A percentile compares a stretch with the other conserved stretches of the same genome.
phyloP scores from a whole-genome alignment of 78 protist genomes.

The Dictyostelium firmibasis region DNA sequence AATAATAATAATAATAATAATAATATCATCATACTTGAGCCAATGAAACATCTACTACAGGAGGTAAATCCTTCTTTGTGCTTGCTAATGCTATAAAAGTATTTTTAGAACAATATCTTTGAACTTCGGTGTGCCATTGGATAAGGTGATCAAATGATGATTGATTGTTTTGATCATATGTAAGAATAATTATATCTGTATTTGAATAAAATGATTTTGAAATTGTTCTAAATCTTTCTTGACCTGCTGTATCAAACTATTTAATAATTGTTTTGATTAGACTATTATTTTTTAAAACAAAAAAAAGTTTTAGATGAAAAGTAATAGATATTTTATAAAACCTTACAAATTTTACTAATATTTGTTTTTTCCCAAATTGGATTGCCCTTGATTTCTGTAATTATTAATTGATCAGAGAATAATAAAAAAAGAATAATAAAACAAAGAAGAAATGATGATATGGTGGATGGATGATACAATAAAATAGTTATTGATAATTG shows the following conservation, averaged over 20 bases:
- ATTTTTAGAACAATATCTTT: constrained; percentile 44
- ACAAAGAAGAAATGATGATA: not conserved
- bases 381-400: constrained; percentile 69
- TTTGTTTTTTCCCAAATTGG: constrained; percentile 68
- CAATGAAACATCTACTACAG: not conserved
- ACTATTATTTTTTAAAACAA: not conserved
- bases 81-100: constrained; percentile 32
- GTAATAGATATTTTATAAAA: not conserved
- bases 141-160: constrained; percentile 23
- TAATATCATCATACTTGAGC: constrained; percentile 20
- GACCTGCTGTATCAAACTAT: constrained; percentile 90
- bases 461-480: not conserved
- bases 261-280: not conserved
- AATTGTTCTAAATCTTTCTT: constrained; percentile 98
- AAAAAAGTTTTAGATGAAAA: not conserved
- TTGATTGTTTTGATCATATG: constrained; percentile 32
- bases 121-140: constrained; percentile 29
- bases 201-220: constrained; percentile 96
- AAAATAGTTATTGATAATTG: too few species aligned
- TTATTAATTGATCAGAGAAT: not conserved
- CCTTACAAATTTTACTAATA: constrained; percentile 58
- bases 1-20: too few species aligned
- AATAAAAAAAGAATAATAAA: not conserved
- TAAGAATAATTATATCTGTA: constrained; percentile 55
- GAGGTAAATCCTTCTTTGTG: constrained; percentile 35